Evolutionary conservation across 805 yeast genomes (phyloP), one percentile per base, ranked within the genome.

Genomic region (Zygosaccharomyces pseudorouxii): DNA sequence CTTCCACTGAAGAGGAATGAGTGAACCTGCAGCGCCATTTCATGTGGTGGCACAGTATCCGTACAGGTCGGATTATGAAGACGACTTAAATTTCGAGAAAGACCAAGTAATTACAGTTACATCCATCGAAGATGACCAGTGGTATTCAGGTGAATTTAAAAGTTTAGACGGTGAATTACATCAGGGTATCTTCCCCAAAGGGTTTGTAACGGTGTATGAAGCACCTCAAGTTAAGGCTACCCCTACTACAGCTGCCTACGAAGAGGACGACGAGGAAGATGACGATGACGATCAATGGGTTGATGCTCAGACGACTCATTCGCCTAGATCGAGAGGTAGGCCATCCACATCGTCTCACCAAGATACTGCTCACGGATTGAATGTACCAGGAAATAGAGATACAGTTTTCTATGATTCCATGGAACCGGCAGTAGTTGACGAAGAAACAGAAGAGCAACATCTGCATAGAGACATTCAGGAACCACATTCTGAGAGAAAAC

Each of bases 161-260:
- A 77, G 71, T 51, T 27, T 50, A 1, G 40, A 49, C 18, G 87
- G 87, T 4, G 59, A 52, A 7, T 37, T 56, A 20, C 67, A 70
- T 38, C 67, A 77, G 18, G 99, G 99, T 7, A 82, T 90, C 71
- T 93, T 93, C 58, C 99, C 99, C 4, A 80, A 78, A 62, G 82
- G 80, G 60, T 92, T 88, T 70, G 98, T 92, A 5, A 80, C 79
- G 47, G 29, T 42, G 16, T 27, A 28, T 16, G 45, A 31, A 30
- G 23, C 28, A 3, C 44, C 49, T 23, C 22, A 41, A 9, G 22
- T 10, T 0, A 33, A 16, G 6, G 11, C 8, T 9, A 33, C 37
- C 4, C 22, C 22, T 33, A 33, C 37, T 33, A 5, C 37, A 1
- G 37, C 12, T 33, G 20, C 37, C 10, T 33, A 33, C 16, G 19